Evolutionary conservation across 73 alveolate genomes (phyloP), one percentile per base, ranked within the genome.

Genomic region (Blepharisma japonicum): DNA sequence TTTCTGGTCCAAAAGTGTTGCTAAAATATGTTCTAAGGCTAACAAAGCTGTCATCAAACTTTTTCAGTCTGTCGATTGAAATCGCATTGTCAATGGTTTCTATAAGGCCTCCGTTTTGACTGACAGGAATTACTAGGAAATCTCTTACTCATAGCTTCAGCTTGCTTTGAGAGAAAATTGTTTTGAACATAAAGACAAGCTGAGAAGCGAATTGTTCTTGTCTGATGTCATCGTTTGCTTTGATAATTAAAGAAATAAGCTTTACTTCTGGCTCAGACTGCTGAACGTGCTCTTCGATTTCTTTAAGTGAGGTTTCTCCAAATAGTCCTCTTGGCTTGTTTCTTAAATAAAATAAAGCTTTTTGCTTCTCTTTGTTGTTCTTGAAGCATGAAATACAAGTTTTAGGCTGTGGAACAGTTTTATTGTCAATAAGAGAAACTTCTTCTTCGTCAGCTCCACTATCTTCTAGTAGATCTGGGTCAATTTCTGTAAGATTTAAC

Each of bases 161-260:
- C 38, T 80, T 81, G 49, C 85, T 89, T 45, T 89, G 74, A 86
- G 81, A 70, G 61, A 85, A 93, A 76, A 93, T 93, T 68, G 71
- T 83, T 54, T 88, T 80, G 78, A 93, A 85, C 72, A 83, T 88
- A 71, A 78, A 85, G 68, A 93, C 86, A 71, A 93, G 77, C 82
- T 93, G 89, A 61, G 90, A 89, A 9, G 98, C 98, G 27, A 93
- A 84, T 56, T 85, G 83, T 79, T 93, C 98, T 77, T 93, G 91
- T 55, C 97, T 77, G 39, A 93, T 77, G 83, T 93, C 97, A 78
- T 93, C 97, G 2, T 94, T 94, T 55, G 94, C 89, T 81, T 93
- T 93, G 6, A 93, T 85, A 54, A 93, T 82, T 9, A 91, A 72
- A 42, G 83, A 81, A 68, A 90, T 78, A 18, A 91, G 82, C 71